Conservation (phyloP, 2,329 filamentous ascomycete species). For the Volutella citrinella region DNA sequence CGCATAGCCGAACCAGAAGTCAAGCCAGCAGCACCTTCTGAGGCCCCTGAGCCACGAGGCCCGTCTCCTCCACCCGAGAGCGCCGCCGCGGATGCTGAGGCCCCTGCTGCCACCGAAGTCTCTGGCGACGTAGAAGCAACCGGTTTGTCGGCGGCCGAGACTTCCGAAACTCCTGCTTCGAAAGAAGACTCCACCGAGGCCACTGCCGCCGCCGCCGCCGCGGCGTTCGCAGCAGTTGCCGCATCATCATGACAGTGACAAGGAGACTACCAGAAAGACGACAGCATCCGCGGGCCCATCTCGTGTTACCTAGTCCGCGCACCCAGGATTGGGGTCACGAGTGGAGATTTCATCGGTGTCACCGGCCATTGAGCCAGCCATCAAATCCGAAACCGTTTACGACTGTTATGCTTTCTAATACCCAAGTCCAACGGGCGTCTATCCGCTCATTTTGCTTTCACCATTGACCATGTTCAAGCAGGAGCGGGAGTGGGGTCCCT, state of each 20-base stretch:
- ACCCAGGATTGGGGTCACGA: too few species aligned
- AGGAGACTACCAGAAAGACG: too few species aligned
- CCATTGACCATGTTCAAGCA: conserved; percentile 21
- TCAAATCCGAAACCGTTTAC: conserved; percentile 19
- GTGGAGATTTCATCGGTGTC: too few species aligned
- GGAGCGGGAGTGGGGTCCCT: conserved; percentile 16
- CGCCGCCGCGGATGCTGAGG: conserved; percentile 15
- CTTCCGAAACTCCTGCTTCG: conserved; percentile 1
- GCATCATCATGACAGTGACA: too few species aligned
- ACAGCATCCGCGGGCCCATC: too few species aligned
- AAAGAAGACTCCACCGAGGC: conserved; percentile 8
- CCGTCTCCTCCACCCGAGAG: neutral
- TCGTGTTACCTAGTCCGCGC: too few species aligned
- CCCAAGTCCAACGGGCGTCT: conserved; percentile 23
- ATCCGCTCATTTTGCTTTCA: conserved; percentile 21
- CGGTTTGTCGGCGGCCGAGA: conserved; percentile 6
- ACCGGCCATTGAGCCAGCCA: conserved; percentile 10
- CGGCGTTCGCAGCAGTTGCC: conserved; percentile 8
- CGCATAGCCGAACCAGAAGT: conserved; percentile 17
- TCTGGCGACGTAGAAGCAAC: too few species aligned
- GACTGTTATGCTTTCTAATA: conserved; percentile 28
- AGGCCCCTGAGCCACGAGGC: conserved; percentile 3
- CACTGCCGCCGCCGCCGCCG: conserved; percentile 9
- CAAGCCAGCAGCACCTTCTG: conserved; percentile 15
- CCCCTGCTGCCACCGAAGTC: conserved; percentile 12